Base-by-base conservation (phyloP, 2,329 filamentous ascomycete species). In the Trichoderma afroharzianum region DNA sequence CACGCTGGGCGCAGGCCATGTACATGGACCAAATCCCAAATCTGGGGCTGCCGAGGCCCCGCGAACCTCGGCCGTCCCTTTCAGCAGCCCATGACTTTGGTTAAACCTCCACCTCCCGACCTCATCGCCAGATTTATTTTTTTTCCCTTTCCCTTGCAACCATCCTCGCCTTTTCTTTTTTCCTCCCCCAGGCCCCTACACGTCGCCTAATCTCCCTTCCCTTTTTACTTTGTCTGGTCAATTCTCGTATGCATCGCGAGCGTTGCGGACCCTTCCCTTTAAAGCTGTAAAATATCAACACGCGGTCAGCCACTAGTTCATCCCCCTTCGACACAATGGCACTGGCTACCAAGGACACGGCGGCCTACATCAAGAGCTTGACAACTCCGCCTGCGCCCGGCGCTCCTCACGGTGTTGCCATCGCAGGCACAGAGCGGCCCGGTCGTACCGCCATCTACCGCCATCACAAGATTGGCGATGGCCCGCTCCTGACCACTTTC, bases 391-490 rank as follows among this genome's bases (percentile, higher is more conserved):
- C 94, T 62, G 90, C 93, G 4, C 88, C 91, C 9, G 94, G 94
- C 74, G 84, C 88, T 63, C 93, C 94, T 1, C 96, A 96, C 79
- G 92, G 92, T 59, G 85, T 97, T 15, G 84, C 93, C 14, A 77
- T 99, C 24, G 91, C 94, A 1, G 92, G 92, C 73, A 91, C 92
- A 61, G 89, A 93, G 81, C 85, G 86, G 73, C 90, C 93, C 63
- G 92, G 91, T 72, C 91, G 94, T 75, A 92, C 88, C 63, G 84
- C 89, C 61, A 83, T 97, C 74, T 98, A 98, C 83, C 90, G 96
- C 73, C 92, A 97, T 82, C 97, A 91, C 89, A 88, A 88, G 74
- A 91, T 91, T 78, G 86, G 87, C 71, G 91, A 97, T 82, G 88
- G 88, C 72, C 88, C 88, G 58, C 85, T 97, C 71, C 82, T 97